A percentile compares a stretch with the other conserved stretches of the same genome.
Evolutionary conservation across 1,284 basidiomycete genomes (phyloP).

Genomic region (Apiotrichum porosum): DNA sequence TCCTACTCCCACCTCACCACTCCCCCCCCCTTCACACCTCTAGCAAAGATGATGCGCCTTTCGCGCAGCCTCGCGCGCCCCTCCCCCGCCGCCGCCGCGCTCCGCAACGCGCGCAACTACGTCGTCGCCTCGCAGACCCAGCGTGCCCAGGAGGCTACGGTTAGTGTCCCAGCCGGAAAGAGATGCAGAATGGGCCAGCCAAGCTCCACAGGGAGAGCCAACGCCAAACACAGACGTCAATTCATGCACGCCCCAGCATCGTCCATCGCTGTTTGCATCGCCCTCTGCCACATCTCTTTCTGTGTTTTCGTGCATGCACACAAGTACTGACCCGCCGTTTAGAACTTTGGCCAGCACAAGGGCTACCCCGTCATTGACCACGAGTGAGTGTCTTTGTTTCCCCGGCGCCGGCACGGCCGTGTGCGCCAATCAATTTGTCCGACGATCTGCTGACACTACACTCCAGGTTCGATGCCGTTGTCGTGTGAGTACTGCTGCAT

Average conservation of each 20-base stretch:
- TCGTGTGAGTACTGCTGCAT: conserved; percentile 65
- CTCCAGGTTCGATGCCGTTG: conserved; percentile 84
- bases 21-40: conserved; percentile 3
- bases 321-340: conserved; percentile 1
- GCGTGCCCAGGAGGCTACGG: conserved; percentile 43
- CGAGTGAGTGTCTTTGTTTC: conserved; percentile 41
- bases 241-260: too few species aligned
- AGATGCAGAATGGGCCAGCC: too few species aligned
- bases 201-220: too few species aligned
- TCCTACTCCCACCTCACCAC: not conserved
- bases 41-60: conserved; percentile 26
- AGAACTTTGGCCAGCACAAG: conserved; percentile 49
- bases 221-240: too few species aligned
- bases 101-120: conserved; percentile 25
- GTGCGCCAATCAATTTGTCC: not conserved
- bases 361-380: conserved; percentile 93
- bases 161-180: conserved; percentile 25
- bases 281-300: not conserved
- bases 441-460: conserved; percentile 3
- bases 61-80: conserved; percentile 23
- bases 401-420: too few species aligned
- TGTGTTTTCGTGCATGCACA: not conserved
- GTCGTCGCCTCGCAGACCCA: conserved; percentile 43
- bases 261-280: too few species aligned
- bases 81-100: conserved; percentile 10